A percentile compares a stretch with the other conserved stretches of the same genome.
phyloP scores from a whole-genome alignment of 108 stramenopile genomes.

The Phaeodactylum tricornutum region DNA sequence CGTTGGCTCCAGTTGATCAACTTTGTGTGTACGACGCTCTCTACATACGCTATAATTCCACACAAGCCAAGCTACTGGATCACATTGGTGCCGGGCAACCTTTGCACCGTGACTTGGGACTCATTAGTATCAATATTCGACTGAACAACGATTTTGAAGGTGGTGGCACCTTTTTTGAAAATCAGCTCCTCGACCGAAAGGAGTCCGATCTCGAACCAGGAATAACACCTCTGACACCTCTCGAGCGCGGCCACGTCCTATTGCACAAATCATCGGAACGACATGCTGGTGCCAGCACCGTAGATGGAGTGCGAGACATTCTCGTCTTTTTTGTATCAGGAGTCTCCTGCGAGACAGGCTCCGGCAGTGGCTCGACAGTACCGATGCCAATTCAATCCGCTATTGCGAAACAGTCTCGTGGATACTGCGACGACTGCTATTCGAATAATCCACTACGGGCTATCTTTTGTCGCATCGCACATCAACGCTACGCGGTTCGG shows the following conservation, averaged over 20 bases:
- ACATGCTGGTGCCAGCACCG: conserved; percentile 56
- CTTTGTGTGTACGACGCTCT: conserved; percentile 55
- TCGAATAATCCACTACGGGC: not conserved
- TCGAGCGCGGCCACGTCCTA: conserved; percentile 37
- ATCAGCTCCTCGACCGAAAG: conserved; percentile 18
- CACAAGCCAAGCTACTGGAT: conserved; percentile 18
- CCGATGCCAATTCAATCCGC: conserved; percentile 3
- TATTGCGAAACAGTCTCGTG: conserved; percentile 5
- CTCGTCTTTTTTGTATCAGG: conserved; percentile 58
- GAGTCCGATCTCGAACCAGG: conserved; percentile 1
- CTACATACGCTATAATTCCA: conserved; percentile 62
- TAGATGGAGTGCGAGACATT: conserved; percentile 48
- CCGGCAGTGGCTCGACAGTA: too few species aligned
- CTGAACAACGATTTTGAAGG: conserved; percentile 50
- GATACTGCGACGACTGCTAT: conserved; percentile 1
- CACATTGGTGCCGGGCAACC: conserved; percentile 49
- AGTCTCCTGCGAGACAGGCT: not conserved
- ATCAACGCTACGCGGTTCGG: conserved; percentile 40
- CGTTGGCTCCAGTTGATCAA: conserved; percentile 5
- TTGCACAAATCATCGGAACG: conserved; percentile 40
- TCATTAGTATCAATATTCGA: conserved; percentile 55
- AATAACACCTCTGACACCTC: conserved; percentile 29
- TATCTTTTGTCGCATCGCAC: conserved; percentile 28
- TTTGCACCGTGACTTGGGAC: conserved; percentile 59
- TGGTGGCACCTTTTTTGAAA: conserved; percentile 65